Evolutionary conservation across 371 early-diverging fungal genomes (phyloP).

Genomic region (Actinomortierella ambigua): DNA sequence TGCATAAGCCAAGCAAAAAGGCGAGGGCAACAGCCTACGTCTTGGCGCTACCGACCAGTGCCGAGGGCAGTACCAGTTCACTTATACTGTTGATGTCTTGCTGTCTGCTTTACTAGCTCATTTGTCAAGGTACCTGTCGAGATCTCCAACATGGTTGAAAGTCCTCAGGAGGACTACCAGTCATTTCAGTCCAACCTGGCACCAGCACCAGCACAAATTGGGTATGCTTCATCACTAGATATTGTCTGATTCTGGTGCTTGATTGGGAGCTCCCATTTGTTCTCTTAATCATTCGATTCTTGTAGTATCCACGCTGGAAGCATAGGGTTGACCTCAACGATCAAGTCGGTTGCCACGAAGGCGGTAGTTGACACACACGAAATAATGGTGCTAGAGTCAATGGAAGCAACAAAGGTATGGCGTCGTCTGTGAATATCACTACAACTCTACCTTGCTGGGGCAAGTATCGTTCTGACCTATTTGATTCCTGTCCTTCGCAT

Average conservation of each 20-base stretch:
- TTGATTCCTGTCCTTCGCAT: neutral
- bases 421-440: neutral
- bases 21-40: too few relatives aligned
- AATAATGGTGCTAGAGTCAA: constrained; percentile 35
- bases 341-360: constrained; percentile 20
- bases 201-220: constrained; percentile 14
- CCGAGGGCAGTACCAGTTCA: too few relatives aligned
- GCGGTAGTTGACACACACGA: constrained; percentile 38
- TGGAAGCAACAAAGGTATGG: constrained; percentile 31
- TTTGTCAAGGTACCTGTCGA: constrained; percentile 23
- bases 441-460: neutral
- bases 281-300: neutral
- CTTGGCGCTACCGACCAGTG: too few relatives aligned
- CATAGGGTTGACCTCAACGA: constrained; percentile 21
- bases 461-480: neutral
- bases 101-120: constrained; percentile 11
- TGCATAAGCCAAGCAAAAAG: too few relatives aligned
- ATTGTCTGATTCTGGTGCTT: too few relatives aligned
- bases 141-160: constrained; percentile 43
- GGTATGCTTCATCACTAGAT: neutral
- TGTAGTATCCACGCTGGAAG: constrained; percentile 22
- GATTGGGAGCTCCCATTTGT: neutral
- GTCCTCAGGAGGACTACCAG: constrained; percentile 45
- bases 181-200: constrained; percentile 45
- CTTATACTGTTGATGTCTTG: too few relatives aligned